A percentile compares a stretch with the other conserved stretches of the same genome.
Conservation (phyloP, 1,284 basidiomycete species). For the Ustilago bromivora region DNA sequence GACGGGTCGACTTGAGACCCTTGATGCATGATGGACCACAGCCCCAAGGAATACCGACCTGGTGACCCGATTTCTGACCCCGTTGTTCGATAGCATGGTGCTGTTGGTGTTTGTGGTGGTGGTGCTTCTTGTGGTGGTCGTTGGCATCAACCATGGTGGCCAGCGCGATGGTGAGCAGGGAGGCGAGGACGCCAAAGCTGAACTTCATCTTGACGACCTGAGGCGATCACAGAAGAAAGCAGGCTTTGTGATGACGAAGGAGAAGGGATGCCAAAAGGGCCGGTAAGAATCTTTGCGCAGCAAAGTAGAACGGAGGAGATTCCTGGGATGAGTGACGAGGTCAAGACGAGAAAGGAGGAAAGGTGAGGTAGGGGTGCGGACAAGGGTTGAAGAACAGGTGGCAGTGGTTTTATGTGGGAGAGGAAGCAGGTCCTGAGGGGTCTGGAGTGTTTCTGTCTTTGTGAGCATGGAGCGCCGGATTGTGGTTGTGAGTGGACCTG, state of each 20-base stretch:
- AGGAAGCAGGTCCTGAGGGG: background rate
- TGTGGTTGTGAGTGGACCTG: background rate
- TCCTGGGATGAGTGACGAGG: background rate
- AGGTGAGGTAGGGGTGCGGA: background rate
- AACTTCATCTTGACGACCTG: constrained; percentile 11
- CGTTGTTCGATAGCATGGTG: constrained; percentile 1
- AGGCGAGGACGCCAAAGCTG: background rate
- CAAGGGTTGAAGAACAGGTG: background rate
- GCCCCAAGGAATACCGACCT: constrained; percentile 53
- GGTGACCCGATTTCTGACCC: background rate
- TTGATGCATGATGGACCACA: constrained; percentile 38
- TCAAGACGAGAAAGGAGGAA: background rate
- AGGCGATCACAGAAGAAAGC: background rate
- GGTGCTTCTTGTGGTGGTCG: constrained; percentile 16
- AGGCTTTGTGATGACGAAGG: background rate
- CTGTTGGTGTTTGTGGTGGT: constrained; percentile 11
- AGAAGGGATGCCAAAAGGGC: background rate
- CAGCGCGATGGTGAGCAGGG: constrained; percentile 29
- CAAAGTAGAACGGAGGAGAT: constrained; percentile 9
- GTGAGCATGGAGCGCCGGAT: background rate
- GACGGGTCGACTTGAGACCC: constrained; percentile 25
- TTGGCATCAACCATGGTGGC: constrained; percentile 21
- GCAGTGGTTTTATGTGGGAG: background rate
- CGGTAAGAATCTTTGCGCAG: constrained; percentile 2
- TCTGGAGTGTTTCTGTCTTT: background rate